phyloP scores from a whole-genome alignment of 208 protist species.

The Wallacemonas sp. region DNA sequence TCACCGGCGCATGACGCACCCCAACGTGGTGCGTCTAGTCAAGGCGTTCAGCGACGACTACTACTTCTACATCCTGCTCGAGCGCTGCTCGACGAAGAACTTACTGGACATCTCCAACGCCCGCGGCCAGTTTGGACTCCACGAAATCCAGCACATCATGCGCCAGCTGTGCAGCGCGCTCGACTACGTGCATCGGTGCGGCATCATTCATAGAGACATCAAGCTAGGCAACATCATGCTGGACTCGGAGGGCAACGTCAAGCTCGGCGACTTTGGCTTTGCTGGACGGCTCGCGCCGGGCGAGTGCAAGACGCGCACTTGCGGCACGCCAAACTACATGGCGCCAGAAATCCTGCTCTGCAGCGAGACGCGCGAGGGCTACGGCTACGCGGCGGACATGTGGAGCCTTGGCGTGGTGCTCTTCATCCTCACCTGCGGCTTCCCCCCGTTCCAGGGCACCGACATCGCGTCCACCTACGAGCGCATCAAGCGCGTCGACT shows the following conservation, averaged over 20 bases:
- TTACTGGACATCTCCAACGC: constrained; percentile 60
- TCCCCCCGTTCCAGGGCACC: constrained; percentile 80
- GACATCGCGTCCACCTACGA: constrained; percentile 64
- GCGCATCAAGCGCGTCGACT: constrained; percentile 59
- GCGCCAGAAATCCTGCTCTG: constrained; percentile 86
- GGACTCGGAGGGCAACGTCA: constrained; percentile 77
- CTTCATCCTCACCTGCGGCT: constrained; percentile 88
- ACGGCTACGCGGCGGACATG: constrained; percentile 94
- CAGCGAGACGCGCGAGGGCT: constrained; percentile 51
- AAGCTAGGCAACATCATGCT: constrained; percentile 94
- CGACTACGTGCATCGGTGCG: constrained; percentile 77
- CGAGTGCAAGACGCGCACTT: constrained; percentile 77
- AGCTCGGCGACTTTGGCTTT: constrained; percentile 95
- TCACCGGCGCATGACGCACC: constrained; percentile 58
- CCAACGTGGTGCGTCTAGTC: constrained; percentile 69
- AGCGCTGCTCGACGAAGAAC: constrained; percentile 53
- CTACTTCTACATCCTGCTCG: constrained; percentile 79
- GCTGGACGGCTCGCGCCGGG: constrained; percentile 44
- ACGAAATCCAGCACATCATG: constrained; percentile 80
- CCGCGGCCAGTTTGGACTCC: constrained; percentile 37
- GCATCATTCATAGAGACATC: constrained; percentile 83
- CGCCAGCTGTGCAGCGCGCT: constrained; percentile 84
- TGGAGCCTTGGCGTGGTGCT: constrained; percentile 94
- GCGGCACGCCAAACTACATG: constrained; percentile 97
- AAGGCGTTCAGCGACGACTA: constrained; percentile 59